Base-by-base conservation (phyloP, 1,139 yeast species). In the Yamadazyma friedrichii region DNA sequence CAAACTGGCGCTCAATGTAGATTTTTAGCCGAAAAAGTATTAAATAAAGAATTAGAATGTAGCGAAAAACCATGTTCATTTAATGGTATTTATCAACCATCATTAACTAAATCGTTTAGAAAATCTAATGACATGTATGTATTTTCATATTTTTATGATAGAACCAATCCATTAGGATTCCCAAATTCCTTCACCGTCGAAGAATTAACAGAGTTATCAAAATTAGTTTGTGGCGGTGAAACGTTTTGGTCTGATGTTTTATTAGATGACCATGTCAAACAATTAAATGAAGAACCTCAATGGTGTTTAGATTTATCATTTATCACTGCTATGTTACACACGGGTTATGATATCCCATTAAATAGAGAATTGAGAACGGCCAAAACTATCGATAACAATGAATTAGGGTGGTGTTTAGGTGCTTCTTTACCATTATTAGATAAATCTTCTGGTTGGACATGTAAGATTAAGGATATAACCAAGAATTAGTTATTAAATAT, bases 341-440 rank as follows among this genome's bases (percentile, higher is more conserved):
- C 93, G 15, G 99, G 98, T 38, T 94, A 94, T 65, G 98, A 91
- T 53, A 88, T 93, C 52, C 97, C 98, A 46, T 76, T 87, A 44
- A 74, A 76, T 54, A 82, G 98, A 61, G 98, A 91, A 63, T 80
- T 93, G 54, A 85, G 79, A 61, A 93, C 97, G 6, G 98, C 98
- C 8, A 81, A 88, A 68, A 88, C 80, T 58, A 88, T 93, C 51
- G 85, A 82, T 45, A 81, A 82, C 56, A 89, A 88, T 56, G 98
- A 93, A 65, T 74, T 93, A 40, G 98, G 98, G 28, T 93, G 99
- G 99, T 93, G 98, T 68, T 74, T 93, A 47, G 99, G 99, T 51
- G 98, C 98, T 2, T 88, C 97, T 1, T 74, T 93, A 55, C 98
- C 98, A 3, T 70, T 93, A 51, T 72, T 93, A 52, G 93, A 87